phyloP scores from a whole-genome alignment of 371 early-diverging fungal genomes.

The Mortierella sp. region DNA sequence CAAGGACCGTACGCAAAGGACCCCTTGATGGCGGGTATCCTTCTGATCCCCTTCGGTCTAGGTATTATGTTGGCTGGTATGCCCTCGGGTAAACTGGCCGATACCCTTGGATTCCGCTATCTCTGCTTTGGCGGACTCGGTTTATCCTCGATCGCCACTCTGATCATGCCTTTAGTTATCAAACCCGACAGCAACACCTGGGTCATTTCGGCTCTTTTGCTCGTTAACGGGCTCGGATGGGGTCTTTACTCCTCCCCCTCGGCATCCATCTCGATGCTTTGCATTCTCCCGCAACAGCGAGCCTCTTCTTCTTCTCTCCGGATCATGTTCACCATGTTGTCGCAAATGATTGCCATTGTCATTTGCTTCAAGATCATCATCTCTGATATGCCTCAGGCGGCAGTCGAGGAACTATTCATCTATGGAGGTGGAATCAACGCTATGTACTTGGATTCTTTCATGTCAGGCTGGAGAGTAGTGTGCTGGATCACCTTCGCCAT shows the following conservation, averaged over 20 bases:
- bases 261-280: constrained; percentile 47
- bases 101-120: constrained; percentile 35
- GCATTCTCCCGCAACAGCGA: constrained; percentile 50
- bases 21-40: constrained; percentile 48
- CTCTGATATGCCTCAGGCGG: constrained; percentile 36
- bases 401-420: constrained; percentile 44
- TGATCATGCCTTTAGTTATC: constrained; percentile 44
- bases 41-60: constrained; percentile 44
- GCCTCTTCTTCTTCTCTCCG: constrained; percentile 46
- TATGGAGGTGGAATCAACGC: constrained; percentile 35
- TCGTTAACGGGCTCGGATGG: constrained; percentile 44
- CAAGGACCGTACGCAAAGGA: constrained; percentile 46
- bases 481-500: constrained; percentile 43
- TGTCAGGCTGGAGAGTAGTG: constrained; percentile 39
- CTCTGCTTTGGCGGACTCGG: constrained; percentile 34
- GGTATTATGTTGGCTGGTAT: constrained; percentile 52
- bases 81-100: constrained; percentile 44
- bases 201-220: constrained; percentile 33
- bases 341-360: constrained; percentile 52
- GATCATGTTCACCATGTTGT: constrained; percentile 53
- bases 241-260: constrained; percentile 48
- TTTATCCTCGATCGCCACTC: constrained; percentile 23
- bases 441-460: constrained; percentile 29
- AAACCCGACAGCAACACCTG: constrained; percentile 40
- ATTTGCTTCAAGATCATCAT: constrained; percentile 52